Percentiles rank a stretch among this genome's conserved stretches.
phyloP scores from a whole-genome alignment of 257 asterid genomes.

The Striga asiatica region DNA sequence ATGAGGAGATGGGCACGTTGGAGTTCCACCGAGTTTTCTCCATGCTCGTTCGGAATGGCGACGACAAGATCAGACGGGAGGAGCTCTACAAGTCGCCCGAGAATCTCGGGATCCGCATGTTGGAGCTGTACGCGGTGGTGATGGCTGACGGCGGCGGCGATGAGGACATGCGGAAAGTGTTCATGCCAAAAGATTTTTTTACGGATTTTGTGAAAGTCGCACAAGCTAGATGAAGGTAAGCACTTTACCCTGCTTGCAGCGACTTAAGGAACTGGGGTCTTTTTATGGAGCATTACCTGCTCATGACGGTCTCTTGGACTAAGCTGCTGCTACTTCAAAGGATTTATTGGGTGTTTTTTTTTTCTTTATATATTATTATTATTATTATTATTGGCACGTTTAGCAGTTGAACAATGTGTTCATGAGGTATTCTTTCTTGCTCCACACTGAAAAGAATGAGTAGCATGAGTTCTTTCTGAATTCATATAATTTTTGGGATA shows the following conservation, averaged over 20 bases:
- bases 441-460: constrained; percentile 5
- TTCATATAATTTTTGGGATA: not conserved
- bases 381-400: constrained; percentile 70
- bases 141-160: too few relatives aligned
- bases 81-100: too few relatives aligned
- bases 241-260: constrained; percentile 80
- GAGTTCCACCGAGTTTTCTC: too few relatives aligned
- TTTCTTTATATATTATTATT: too few relatives aligned
- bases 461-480: not conserved
- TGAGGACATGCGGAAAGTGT: too few relatives aligned
- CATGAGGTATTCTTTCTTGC: constrained; percentile 58
- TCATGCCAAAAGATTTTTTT: constrained; percentile 85
- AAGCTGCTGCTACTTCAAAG: constrained; percentile 75
- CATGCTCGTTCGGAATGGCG: too few relatives aligned
- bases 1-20: too few relatives aligned
- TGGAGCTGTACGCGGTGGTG: too few relatives aligned
- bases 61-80: too few relatives aligned
- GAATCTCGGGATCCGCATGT: too few relatives aligned
- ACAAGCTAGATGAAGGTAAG: constrained; percentile 92
- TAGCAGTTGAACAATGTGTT: constrained; percentile 90
- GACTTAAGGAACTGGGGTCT: constrained; percentile 77
- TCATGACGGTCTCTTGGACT: constrained; percentile 98
- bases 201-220: constrained; percentile 94
- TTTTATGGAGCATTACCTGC: constrained; percentile 91
- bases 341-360: too few relatives aligned